Conservation (phyloP, 2,329 filamentous ascomycete genomes). For the Amesomyces nigricolor region DNA sequence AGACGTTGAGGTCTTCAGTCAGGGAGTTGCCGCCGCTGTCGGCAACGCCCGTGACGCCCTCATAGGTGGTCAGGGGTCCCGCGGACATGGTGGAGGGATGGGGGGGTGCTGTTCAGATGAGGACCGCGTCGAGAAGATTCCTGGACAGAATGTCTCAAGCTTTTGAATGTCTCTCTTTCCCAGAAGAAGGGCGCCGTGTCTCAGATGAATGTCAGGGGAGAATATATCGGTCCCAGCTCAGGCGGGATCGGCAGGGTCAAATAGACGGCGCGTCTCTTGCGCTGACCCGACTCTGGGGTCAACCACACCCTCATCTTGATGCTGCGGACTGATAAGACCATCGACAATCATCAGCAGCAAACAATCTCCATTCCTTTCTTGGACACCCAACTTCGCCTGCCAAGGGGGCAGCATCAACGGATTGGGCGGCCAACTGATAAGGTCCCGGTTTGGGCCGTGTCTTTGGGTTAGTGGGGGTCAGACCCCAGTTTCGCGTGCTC, state of each 20-base stretch:
- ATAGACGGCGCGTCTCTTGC: not conserved
- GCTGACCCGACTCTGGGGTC: not conserved
- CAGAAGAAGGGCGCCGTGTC: not conserved
- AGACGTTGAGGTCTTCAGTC: slow-evolving; percentile 73
- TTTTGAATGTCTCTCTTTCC: not conserved
- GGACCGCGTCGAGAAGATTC: not conserved
- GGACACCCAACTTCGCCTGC: slow-evolving; percentile 13
- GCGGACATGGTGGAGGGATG: slow-evolving; percentile 30
- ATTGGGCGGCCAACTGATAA: slow-evolving; percentile 14
- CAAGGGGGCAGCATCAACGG: slow-evolving; percentile 11
- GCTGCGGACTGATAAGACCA: slow-evolving; percentile 20
- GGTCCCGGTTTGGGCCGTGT: not conserved
- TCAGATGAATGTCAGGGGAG: not conserved
- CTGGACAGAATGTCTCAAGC: not conserved
- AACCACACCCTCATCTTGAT: not conserved
- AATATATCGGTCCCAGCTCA: not conserved
- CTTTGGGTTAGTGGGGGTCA: not conserved
- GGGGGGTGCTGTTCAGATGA: not conserved
- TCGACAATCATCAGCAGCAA: slow-evolving; percentile 8
- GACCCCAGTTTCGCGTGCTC: not conserved
- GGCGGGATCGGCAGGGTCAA: slow-evolving; percentile 6
- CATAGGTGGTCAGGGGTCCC: slow-evolving; percentile 38
- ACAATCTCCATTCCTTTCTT: slow-evolving; percentile 16
- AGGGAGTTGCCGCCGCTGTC: slow-evolving; percentile 46
- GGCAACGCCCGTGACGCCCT: slow-evolving; percentile 45